Evolutionary conservation across 441 rosid genomes (phyloP), one percentile per base, ranked within the genome.

Genomic region (Corymbia citriodora): DNA sequence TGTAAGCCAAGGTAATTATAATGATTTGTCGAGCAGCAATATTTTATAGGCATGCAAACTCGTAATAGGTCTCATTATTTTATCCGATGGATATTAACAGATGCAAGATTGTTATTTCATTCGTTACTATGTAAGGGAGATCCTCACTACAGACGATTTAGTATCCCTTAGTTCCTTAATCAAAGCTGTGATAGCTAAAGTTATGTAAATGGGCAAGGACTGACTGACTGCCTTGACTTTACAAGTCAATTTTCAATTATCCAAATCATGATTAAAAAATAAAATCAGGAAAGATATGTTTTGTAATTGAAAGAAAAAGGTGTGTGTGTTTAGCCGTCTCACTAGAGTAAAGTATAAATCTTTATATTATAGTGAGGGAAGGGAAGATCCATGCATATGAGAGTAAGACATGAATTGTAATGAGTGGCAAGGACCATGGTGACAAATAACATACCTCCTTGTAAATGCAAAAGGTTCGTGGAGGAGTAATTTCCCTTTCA

Each of bases 381-480:
- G n/a, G 85, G 1, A 74, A 79, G 85, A 45, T 79, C 85, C 85
- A 79, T 12, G 85, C 52, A 45, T 0, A 14, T n/a, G 52, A 40
- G n/a, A 1, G 85, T 23, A 79, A 23, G 52, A 45, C 12, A 40
- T 0, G 17, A 6, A 23, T 40, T 79, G 85, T 0, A 1, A 74
- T 25, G 1, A 23, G 52, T 12, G 52, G 52, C 52, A 12, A 79
- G 85, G 45, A 52, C 52, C 52, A 23, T 79, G 85, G 85, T 40
- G 29, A 68, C 19, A 57, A 72, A 74, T 55, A 89, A 91, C 89
- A 4, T 83, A 97, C 99, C 99, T 97, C 97, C 94, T 98, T 98
- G 29, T 93, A 95, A 74, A 98, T 82, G 93, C 99, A 96, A 92
- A 98, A 98, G 33, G 99, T 97, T 92, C 98, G 95, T 16, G 98